These are phyloP conservation scores for Trichophyton benhamiae DNA, from an alignment of 2,329 filamentous ascomycete species.

Conservation along the genomic window DNA sequence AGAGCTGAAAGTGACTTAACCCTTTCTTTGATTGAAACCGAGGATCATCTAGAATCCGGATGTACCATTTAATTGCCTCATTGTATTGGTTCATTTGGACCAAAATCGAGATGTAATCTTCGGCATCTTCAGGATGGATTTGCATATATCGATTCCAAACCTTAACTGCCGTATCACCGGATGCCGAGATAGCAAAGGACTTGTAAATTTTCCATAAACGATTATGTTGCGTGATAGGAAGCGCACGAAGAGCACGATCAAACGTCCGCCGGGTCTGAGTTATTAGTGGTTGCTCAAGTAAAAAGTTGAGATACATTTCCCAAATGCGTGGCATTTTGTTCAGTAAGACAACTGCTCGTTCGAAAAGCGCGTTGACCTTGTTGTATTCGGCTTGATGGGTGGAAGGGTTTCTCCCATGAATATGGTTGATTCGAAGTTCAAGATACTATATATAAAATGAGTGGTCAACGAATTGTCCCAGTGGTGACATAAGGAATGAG, in stretches of 20 bases:
- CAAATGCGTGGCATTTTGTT: slow-evolving; percentile 99
- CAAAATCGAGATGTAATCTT: slow-evolving; percentile 88
- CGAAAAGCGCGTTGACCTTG: slow-evolving; percentile 92
- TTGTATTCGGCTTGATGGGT: slow-evolving; percentile 67
- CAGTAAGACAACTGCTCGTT: slow-evolving; percentile 78
- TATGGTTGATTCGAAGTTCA: slow-evolving; percentile 66
- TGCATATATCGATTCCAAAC: slow-evolving; percentile 97
- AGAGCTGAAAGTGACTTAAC: slow-evolving; percentile 91
- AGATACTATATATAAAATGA: slow-evolving; percentile 53
- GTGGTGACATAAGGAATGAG: not conserved
- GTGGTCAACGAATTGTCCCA: slow-evolving; percentile 3
- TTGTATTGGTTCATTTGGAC: slow-evolving; percentile 72
- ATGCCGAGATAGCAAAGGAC: slow-evolving; percentile 80
- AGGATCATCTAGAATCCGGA: slow-evolving; percentile 80
- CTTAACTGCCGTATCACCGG: slow-evolving; percentile 78
- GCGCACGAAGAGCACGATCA: slow-evolving; percentile 77
- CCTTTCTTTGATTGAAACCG: slow-evolving; percentile 85
- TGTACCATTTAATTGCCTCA: slow-evolving; percentile 82
- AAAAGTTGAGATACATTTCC: slow-evolving; percentile 91
- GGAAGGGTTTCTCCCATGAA: slow-evolving; percentile 70
- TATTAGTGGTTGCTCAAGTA: slow-evolving; percentile 82
- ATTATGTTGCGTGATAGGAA: slow-evolving; percentile 90
- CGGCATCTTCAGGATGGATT: slow-evolving; percentile 84
- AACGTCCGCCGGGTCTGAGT: slow-evolving; percentile 79
- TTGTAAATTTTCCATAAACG: slow-evolving; percentile 88